Evolutionary conservation across 2,329 filamentous ascomycete species (phyloP).

Genomic region (Aspergillus sp.): DNA sequence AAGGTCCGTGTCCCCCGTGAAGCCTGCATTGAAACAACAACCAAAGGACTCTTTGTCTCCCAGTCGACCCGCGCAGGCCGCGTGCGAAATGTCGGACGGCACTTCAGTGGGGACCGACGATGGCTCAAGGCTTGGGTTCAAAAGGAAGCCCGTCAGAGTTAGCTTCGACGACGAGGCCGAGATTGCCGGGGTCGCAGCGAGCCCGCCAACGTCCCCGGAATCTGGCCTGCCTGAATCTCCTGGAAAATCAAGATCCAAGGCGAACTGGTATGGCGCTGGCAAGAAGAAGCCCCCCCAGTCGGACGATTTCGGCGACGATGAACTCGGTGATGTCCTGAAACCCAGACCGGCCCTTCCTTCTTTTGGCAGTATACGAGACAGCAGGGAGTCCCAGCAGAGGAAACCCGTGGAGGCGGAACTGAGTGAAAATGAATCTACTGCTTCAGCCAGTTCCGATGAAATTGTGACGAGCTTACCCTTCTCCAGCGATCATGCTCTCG

Average conservation of each 20-base stretch:
- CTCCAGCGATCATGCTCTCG: constrained; percentile 46
- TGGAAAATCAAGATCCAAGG: constrained; percentile 21
- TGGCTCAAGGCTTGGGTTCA: constrained; percentile 30
- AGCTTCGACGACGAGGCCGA: constrained; percentile 59
- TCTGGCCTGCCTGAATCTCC: constrained; percentile 28
- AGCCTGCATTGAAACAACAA: constrained; percentile 52
- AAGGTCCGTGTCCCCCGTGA: constrained; percentile 52
- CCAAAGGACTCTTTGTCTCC: constrained; percentile 35
- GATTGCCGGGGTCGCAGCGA: constrained; percentile 37
- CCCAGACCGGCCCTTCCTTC: constrained; percentile 51
- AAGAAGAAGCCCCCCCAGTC: constrained; percentile 21
- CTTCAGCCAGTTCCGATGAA: constrained; percentile 40
- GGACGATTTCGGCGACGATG: constrained; percentile 34
- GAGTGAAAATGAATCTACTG: constrained; percentile 23
- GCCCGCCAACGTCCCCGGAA: constrained; percentile 33
- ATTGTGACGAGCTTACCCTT: constrained; percentile 15
- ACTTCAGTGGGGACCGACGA: constrained; percentile 42
- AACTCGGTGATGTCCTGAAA: constrained; percentile 48
- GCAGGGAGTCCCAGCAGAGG: constrained; percentile 22
- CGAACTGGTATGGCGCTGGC: constrained; percentile 28
- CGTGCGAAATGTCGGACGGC: constrained; percentile 49
- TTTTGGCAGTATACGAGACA: constrained; percentile 54
- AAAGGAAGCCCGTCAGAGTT: constrained; percentile 48
- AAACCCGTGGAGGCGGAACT: constrained; percentile 12
- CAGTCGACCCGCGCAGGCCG: constrained; percentile 22